Evolutionary conservation across 331 rosid genomes (phyloP).

Genomic region (Dryas integrifolia): DNA sequence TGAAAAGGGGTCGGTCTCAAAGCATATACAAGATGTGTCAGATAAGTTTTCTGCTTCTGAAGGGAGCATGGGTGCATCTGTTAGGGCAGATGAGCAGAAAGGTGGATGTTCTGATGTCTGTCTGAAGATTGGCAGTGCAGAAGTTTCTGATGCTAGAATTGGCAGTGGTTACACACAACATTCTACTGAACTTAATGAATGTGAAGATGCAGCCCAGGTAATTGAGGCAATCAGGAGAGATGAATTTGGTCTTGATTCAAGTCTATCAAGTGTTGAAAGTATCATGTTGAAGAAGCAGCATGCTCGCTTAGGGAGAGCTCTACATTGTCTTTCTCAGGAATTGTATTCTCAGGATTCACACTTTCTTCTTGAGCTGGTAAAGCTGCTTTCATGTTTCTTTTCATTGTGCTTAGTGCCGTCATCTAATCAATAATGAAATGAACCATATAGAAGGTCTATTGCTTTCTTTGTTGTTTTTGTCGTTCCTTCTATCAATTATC

Average conservation of each 20-base stretch:
- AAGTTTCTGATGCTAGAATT: conserved; percentile 28
- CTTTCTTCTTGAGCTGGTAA: conserved; percentile 95
- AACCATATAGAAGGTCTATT: not conserved
- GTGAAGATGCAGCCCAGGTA: conserved; percentile 58
- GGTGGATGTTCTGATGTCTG: conserved; percentile 29
- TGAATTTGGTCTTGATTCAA: conserved; percentile 88
- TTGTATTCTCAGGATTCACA: conserved; percentile 99
- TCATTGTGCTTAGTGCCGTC: conserved; percentile 20
- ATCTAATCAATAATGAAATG: conserved; percentile 3
- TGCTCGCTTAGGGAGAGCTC: conserved; percentile 97
- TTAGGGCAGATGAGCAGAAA: conserved; percentile 15
- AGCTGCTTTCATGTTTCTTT: conserved; percentile 13
- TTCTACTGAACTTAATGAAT: conserved; percentile 34
- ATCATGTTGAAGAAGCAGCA: conserved; percentile 86
- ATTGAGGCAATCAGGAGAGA: conserved; percentile 82
- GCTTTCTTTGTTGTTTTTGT: conserved; percentile 19
- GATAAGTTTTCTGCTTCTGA: conserved; percentile 36
- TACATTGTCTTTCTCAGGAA: conserved; percentile 97
- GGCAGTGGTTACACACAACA: conserved; percentile 24
- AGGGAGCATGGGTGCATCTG: conserved; percentile 30
- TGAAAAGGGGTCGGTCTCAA: conserved; percentile 27
- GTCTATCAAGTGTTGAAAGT: conserved; percentile 55
- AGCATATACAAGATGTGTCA: conserved; percentile 31
- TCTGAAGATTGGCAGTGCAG: conserved; percentile 23
- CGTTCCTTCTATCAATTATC: not conserved